phyloP scores from a whole-genome alignment of 805 yeast genomes.

The Suhomyces pyralidae region DNA sequence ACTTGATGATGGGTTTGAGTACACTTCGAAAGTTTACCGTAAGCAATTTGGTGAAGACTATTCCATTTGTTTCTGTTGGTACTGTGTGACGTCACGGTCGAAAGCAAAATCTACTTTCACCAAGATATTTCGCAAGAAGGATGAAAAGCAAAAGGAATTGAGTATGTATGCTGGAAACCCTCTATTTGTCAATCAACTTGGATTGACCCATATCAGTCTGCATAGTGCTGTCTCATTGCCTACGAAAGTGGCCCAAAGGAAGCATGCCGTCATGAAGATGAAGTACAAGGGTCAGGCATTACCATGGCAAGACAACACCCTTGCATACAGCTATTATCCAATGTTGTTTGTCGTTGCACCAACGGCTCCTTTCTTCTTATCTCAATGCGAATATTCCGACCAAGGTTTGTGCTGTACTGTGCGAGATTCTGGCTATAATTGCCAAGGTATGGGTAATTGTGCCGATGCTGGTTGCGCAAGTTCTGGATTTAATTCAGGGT shows the following conservation, averaged over 20 bases:
- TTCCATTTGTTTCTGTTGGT: constrained; percentile 20
- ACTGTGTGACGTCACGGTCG: constrained; percentile 8
- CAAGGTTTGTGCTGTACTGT: constrained; percentile 9
- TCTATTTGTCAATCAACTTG: constrained; percentile 7
- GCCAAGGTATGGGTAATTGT: constrained; percentile 5
- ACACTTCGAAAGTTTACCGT: constrained; percentile 16
- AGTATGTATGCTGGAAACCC: not conserved
- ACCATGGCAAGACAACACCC: not conserved
- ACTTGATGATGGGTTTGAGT: constrained; percentile 14
- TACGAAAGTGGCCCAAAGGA: constrained; percentile 3
- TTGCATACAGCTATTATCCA: constrained; percentile 4
- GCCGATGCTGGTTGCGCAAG: not conserved
- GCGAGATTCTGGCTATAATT: constrained; percentile 6
- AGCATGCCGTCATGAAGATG: not conserved
- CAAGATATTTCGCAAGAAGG: constrained; percentile 5
- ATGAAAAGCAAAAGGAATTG: not conserved
- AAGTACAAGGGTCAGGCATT: constrained; percentile 4
- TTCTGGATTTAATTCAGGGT: not conserved
- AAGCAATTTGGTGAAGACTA: constrained; percentile 12
- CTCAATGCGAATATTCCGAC: constrained; percentile 5
- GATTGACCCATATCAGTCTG: constrained; percentile 13
- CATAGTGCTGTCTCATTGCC: constrained; percentile 13
- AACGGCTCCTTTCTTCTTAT: not conserved
- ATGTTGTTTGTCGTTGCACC: constrained; percentile 11
- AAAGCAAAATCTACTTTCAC: constrained; percentile 3